Evolutionary conservation across 2,329 filamentous ascomycete species (phyloP).

Genomic region (Metarhizium album): DNA sequence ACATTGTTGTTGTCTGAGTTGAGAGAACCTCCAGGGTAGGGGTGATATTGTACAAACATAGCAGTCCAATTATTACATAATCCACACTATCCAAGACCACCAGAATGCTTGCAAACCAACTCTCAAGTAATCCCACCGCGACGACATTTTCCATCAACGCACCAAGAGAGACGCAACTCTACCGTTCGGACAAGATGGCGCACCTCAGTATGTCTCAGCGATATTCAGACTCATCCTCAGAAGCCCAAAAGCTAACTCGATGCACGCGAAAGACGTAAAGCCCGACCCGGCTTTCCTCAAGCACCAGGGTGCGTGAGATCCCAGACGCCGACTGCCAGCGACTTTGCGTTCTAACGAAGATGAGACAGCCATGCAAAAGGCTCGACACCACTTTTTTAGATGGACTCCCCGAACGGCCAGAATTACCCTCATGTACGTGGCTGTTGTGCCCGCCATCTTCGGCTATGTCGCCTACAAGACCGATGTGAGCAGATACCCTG

Average conservation of each 20-base stretch:
- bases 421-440: conserved; percentile 67
- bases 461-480: conserved; percentile 66
- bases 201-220: conserved; percentile 23
- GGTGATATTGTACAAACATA: neutral
- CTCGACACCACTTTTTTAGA: conserved; percentile 89
- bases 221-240: neutral
- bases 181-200: conserved; percentile 24
- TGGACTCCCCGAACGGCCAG: conserved; percentile 79
- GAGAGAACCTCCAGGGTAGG: conserved; percentile 1
- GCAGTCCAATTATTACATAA: conserved; percentile 10
- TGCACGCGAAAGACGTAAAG: conserved; percentile 24
- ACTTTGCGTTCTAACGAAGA: conserved; percentile 13
- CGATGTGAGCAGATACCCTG: conserved; percentile 59
- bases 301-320: conserved; percentile 25
- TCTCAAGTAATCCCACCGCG: conserved; percentile 12
- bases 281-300: conserved; percentile 31
- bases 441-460: conserved; percentile 59
- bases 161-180: conserved; percentile 14
- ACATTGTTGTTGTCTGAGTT: too few relatives aligned
- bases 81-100: conserved; percentile 6
- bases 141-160: conserved; percentile 9
- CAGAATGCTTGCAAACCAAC: neutral
- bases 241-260: conserved; percentile 16
- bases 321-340: neutral
- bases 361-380: conserved; percentile 62